These are phyloP conservation scores for Aspergillus persii DNA, from an alignment of 2,329 filamentous ascomycete genomes.

Conservation along the genomic window DNA sequence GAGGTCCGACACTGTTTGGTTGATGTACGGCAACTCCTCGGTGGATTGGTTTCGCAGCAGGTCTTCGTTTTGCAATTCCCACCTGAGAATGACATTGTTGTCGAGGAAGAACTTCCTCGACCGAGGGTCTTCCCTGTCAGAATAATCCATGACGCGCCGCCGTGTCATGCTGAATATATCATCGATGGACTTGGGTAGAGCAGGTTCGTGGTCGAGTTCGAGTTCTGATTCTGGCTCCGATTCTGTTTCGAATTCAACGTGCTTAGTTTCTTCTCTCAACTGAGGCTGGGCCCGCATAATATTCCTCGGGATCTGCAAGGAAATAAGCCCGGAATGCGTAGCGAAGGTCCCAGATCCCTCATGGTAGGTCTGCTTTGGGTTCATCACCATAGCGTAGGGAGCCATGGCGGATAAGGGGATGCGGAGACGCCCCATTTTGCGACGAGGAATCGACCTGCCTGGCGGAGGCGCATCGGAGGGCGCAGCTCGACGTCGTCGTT, in stretches of 20 bases:
- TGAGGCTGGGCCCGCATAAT: background rate
- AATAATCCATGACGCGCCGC: conserved; percentile 14
- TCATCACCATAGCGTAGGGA: conserved; percentile 38
- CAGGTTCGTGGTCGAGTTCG: background rate
- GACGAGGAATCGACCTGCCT: background rate
- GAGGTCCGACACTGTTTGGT: conserved; percentile 32
- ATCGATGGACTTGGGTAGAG: conserved; percentile 29
- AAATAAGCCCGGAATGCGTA: conserved; percentile 34
- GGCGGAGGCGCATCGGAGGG: background rate
- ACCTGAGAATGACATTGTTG: conserved; percentile 33
- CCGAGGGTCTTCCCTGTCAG: conserved; percentile 22
- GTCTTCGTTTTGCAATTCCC: conserved; percentile 36
- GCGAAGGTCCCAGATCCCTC: conserved; percentile 45
- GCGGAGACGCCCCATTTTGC: conserved; percentile 21
- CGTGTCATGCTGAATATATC: conserved; percentile 25
- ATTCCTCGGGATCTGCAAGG: conserved; percentile 10
- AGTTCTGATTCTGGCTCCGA: background rate
- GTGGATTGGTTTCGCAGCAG: conserved; percentile 23
- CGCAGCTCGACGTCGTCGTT: background rate
- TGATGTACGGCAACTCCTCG: conserved; percentile 33
- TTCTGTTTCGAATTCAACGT: background rate
- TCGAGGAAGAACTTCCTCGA: conserved; percentile 28
- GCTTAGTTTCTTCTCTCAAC: background rate
- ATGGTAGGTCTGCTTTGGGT: conserved; percentile 40
- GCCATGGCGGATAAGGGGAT: conserved; percentile 25